Percentiles rank a stretch among this genome's conserved stretches.
These are phyloP conservation scores for Trichosanthes cucumerina DNA, from an alignment of 306 rosid species.

Conservation along the genomic window DNA sequence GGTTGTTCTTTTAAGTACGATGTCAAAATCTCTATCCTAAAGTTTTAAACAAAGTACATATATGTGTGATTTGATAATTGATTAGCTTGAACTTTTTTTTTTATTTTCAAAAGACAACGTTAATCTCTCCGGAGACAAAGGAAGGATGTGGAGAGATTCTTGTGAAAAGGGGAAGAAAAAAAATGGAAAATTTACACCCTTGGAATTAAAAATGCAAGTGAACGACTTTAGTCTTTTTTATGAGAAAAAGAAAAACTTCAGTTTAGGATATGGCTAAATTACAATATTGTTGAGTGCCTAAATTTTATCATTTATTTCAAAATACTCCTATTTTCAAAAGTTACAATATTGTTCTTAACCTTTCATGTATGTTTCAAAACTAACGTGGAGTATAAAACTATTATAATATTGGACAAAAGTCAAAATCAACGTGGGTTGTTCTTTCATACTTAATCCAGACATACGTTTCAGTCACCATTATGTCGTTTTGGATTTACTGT, in stretches of 20 bases:
- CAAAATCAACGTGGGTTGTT: no score
- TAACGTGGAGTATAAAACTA: no score
- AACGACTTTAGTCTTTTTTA: not conserved
- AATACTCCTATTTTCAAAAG: no score
- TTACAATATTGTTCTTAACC: no score
- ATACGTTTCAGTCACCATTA: no score
- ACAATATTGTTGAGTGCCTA: no score
- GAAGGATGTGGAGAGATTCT: not conserved
- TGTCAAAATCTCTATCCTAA: not conserved
- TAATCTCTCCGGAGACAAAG: not conserved
- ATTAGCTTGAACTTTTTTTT: not conserved
- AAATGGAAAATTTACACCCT: not conserved
- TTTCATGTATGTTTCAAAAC: no score
- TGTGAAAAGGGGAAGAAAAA: not conserved
- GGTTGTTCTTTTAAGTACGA: not conserved
- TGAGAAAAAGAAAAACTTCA: not conserved
- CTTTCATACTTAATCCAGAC: no score
- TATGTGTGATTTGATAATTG: not conserved
- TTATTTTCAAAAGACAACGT: not conserved
- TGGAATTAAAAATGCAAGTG: not conserved
- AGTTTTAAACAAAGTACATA: not conserved
- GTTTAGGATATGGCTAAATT: not conserved
- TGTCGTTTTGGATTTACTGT: no score
- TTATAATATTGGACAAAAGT: no score
- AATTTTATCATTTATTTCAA: no score